These are phyloP conservation scores for Allium sativum DNA, from an alignment of 106 monocot genomes.

Conservation along the genomic window DNA sequence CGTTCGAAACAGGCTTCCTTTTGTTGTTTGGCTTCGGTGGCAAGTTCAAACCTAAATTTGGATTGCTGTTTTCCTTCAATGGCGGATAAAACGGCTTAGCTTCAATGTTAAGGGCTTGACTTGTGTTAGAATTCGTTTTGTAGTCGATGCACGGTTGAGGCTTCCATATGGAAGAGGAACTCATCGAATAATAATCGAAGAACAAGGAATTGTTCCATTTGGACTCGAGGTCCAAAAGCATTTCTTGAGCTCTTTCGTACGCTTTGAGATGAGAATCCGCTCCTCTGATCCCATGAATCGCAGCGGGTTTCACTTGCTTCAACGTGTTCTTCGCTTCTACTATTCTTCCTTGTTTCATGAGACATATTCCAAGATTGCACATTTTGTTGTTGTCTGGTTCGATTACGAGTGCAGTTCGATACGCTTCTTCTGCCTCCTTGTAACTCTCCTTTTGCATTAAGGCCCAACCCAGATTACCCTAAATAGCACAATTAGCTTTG, in stretches of 20 bases:
- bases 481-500: not conserved
- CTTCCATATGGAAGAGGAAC: slow-evolving; percentile 58
- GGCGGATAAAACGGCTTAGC: slow-evolving; percentile 64
- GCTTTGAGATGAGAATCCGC: slow-evolving; percentile 88
- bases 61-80: not conserved
- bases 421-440: slow-evolving; percentile 63
- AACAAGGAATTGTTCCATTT: slow-evolving; percentile 18
- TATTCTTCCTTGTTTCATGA: slow-evolving; percentile 86
- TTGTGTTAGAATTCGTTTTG: not conserved
- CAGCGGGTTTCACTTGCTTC: slow-evolving; percentile 50
- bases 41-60: too few species aligned
- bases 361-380: slow-evolving; percentile 93
- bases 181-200: slow-evolving; percentile 26
- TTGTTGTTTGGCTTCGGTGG: too few species aligned
- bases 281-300: slow-evolving; percentile 39
- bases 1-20: slow-evolving; percentile 17
- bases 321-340: slow-evolving; percentile 69
- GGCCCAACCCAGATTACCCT: slow-evolving; percentile 95
- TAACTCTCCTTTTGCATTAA: slow-evolving; percentile 92
- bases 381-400: slow-evolving; percentile 89
- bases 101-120: slow-evolving; percentile 37
- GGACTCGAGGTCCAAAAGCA: slow-evolving; percentile 67
- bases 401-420: slow-evolving; percentile 63
- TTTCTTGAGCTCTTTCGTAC: slow-evolving; percentile 83
- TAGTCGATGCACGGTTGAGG: slow-evolving; percentile 71